These are phyloP conservation scores for Acanthamoeba castellanii DNA, from an alignment of 208 protist genomes.

Conservation along the genomic window DNA sequence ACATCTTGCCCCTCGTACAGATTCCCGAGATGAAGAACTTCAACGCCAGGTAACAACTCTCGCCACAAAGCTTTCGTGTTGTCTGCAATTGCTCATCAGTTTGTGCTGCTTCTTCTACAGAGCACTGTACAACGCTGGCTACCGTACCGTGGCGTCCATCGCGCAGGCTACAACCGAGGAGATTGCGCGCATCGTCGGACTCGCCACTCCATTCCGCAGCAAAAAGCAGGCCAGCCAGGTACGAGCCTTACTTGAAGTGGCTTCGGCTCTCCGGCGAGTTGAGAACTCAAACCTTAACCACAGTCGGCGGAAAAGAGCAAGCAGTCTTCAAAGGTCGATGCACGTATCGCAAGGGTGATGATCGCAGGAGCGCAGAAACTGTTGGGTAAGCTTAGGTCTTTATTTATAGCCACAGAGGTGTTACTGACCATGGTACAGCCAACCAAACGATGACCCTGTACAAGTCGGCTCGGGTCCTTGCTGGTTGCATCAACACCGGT, in stretches of 20 bases:
- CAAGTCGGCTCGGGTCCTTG: slow-evolving; percentile 11
- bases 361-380: slow-evolving; percentile 47
- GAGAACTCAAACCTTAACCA: background rate
- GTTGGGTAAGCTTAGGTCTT: background rate
- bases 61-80: background rate
- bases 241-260: background rate
- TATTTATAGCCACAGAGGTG: background rate
- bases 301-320: slow-evolving; percentile 11
- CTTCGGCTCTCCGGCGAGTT: too few species aligned
- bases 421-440: background rate
- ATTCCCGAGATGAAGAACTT: slow-evolving; percentile 85
- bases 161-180: slow-evolving; percentile 73
- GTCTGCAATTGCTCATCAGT: background rate
- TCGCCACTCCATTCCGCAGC: slow-evolving; percentile 39
- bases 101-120: slow-evolving; percentile 1
- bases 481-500: background rate
- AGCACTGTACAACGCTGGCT: slow-evolving; percentile 83
- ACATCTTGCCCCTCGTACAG: slow-evolving; percentile 94
- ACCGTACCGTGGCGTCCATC: slow-evolving; percentile 75
- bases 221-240: slow-evolving; percentile 56
- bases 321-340: slow-evolving; percentile 25
- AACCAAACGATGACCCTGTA: slow-evolving; percentile 60
- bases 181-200: slow-evolving; percentile 21
- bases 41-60: slow-evolving; percentile 64
- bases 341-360: slow-evolving; percentile 2